These are phyloP conservation scores for Calocera viscosa DNA, from an alignment of 768 basidiomycete species.

Conservation along the genomic window DNA sequence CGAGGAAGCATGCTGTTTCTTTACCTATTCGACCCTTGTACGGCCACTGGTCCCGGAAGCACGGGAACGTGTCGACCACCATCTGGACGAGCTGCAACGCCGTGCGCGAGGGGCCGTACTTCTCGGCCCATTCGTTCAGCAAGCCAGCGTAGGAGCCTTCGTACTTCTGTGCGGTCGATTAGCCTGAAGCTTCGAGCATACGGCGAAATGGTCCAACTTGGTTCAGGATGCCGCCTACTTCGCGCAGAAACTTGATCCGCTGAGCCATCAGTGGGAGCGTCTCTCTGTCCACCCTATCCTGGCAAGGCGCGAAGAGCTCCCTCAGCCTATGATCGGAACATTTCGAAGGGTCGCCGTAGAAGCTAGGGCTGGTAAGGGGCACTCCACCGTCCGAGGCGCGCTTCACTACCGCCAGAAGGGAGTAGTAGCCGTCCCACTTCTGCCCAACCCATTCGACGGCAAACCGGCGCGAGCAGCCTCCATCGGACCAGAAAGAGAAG, in stretches of 20 bases:
- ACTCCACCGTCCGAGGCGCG: constrained; percentile 65
- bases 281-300: constrained; percentile 36
- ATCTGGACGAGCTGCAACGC: constrained; percentile 61
- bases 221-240: constrained; percentile 61
- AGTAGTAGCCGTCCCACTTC: constrained; percentile 77
- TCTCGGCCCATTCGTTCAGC: constrained; percentile 45
- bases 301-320: constrained; percentile 48
- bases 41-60: constrained; percentile 57
- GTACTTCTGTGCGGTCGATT: constrained; percentile 36
- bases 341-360: constrained; percentile 55
- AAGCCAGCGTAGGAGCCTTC: constrained; percentile 61
- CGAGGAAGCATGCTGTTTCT: constrained; percentile 8
- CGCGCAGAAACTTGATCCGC: constrained; percentile 63
- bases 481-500: constrained; percentile 82
- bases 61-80: constrained; percentile 57
- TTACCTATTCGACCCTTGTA: constrained; percentile 49
- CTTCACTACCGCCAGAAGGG: constrained; percentile 69
- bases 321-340: constrained; percentile 63
- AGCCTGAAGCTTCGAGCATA: neutral
- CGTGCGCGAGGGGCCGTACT: constrained; percentile 44
- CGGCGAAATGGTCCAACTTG: constrained; percentile 34
- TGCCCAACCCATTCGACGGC: constrained; percentile 63
- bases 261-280: constrained; percentile 55
- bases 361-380: constrained; percentile 64
- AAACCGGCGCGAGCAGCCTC: constrained; percentile 44